Evolutionary conservation across 805 yeast genomes (phyloP), one percentile per base, ranked within the genome.

Genomic region (Hanseniaspora taiwanica): DNA sequence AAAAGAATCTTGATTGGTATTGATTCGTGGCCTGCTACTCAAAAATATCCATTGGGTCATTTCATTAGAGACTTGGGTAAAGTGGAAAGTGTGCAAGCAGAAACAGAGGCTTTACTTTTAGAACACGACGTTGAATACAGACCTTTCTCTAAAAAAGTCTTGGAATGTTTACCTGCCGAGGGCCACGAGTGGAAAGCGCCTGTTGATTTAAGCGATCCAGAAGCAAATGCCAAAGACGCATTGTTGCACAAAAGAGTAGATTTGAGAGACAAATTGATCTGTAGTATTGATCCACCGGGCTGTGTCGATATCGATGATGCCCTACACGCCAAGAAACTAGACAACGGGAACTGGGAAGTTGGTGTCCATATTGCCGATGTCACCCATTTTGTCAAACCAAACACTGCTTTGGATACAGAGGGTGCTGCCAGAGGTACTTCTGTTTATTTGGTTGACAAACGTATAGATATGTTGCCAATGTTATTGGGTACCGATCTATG

Each of bases 321-420:
- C 1, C 66, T 91, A 37, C 99, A 91, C 56, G 97, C 97, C 0
- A 65, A 71, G 46, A 56, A 58, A 40, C 68, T 91, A 38, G 86
- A 94, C 1, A 91, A 91, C 58, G 98, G 98, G 1, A 84, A 89
- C 56, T 86, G 74, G 66, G 95, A 91, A 58, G 94, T 91, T 42
- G 99, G 99, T 54, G 99, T 91, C 23, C 99, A 91, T 56, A 91
- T 91, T 65, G 99, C 99, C 8, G 99, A 91, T 63, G 99, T 91
- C 23, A 84, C 97, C 1, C 94, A 91, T 63, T 91, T 91, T 55
- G 98, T 91, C 36, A 85, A 86, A 60, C 80, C 98, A 0, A 81
- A 78, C 46, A 85, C 96, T 3, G 78, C 97, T 0, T 68, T 91
- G 44, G 98, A 91, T 57, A 80, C 75, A 35, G 99, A 91, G 63